phyloP scores from a whole-genome alignment of 78 protist species.

The Creolimax fragrantissima region DNA sequence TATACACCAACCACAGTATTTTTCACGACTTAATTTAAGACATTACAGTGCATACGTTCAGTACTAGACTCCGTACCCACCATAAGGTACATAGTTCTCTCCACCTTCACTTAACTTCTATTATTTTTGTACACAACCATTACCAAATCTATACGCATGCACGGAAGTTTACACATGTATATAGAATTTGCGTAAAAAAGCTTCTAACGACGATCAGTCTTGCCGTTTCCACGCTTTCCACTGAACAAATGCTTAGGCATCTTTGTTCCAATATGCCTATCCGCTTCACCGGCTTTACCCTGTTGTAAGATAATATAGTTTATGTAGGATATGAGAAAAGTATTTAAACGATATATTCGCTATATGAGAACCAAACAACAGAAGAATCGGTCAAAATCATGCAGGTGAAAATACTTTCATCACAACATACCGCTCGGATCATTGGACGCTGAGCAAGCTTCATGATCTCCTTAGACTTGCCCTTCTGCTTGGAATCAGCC shows the following conservation, averaged over 20 bases:
- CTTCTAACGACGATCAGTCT: constrained; percentile 70
- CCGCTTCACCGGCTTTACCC: constrained; percentile 74
- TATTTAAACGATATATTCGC: neutral
- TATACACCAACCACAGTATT: too few species aligned
- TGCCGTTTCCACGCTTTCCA: constrained; percentile 88
- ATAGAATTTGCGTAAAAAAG: too few species aligned
- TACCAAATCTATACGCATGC: too few species aligned
- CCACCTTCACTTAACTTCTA: too few species aligned
- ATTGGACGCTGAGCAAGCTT: neutral
- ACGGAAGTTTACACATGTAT: too few species aligned
- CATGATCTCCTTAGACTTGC: neutral
- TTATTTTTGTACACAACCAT: too few species aligned
- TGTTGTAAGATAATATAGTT: neutral
- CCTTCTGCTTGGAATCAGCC: neutral
- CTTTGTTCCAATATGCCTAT: constrained; percentile 50
- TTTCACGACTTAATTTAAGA: too few species aligned
- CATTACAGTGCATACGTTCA: too few species aligned
- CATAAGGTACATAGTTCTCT: too few species aligned
- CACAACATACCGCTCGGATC: neutral
- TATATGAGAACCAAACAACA: neutral
- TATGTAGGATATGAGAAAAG: neutral
- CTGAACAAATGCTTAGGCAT: constrained; percentile 87
- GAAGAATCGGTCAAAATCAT: neutral
- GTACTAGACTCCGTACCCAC: too few species aligned
- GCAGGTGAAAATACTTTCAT: neutral